Evolutionary conservation across 2,329 filamentous ascomycete species (phyloP), one percentile per base, ranked within the genome.

Genomic region (Aspergillus hortae): DNA sequence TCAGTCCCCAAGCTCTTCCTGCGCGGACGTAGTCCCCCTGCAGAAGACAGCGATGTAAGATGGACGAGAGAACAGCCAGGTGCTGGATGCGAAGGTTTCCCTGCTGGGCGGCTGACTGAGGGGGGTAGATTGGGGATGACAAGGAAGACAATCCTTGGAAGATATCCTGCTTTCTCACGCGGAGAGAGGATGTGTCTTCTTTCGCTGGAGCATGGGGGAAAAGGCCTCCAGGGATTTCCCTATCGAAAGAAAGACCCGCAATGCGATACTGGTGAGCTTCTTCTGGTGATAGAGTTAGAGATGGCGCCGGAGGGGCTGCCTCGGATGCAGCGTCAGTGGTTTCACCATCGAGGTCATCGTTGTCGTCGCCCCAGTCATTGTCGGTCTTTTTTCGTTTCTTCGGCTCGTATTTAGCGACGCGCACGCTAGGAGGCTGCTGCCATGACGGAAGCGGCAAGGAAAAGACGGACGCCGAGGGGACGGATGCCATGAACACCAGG

Each of bases 11-110:
- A 0, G 89, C 88, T 54, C 88, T 79, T 46, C 82, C 82, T 0
- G 92, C 91, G 38, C 88, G 85, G 2, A 77, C 59, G 53, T 90
- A 86, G 62, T 95, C 87, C 30, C 84, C 82, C 55, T 83, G 77
- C 25, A 86, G 78, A 38, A 96, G 78, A 62, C 86, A 89, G 33
- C 82, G 82, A 68, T 94, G 87, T 60, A 94, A 73, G 15, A 92
- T 76, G 3, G 85, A 79, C 1, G 84, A 84, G 51, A 96, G 72
- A 10, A 86, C 81, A 50, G 81, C 78, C 4, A 92, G 70, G 70
- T 92, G 86, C 15, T 73, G 75, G 23, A 73, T 56, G 32, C 73
- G 74, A 41, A 76, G 60, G 44, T 67, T 73, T 30, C 61, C 59
- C 40, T 67, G 62, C 35, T 65, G 60, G 14, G 64, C 67, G 36